Conservation (phyloP, 1,139 yeast species). For the Pichia inconspicua region DNA sequence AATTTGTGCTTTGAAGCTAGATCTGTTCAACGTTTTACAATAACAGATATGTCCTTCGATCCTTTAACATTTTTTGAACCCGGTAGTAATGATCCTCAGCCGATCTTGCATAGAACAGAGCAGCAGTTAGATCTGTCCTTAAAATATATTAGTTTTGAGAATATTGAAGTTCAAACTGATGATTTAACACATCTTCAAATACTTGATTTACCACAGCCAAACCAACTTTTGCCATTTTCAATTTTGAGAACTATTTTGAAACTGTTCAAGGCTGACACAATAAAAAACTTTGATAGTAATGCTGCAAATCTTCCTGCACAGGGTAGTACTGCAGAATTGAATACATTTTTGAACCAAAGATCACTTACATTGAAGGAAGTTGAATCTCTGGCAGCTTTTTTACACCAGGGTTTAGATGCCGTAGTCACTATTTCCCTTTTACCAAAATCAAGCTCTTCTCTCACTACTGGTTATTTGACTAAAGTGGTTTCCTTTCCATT, state of each 20-base stretch:
- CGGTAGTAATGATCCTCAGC: too few relatives aligned
- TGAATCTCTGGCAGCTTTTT: neutral
- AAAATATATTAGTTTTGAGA: neutral
- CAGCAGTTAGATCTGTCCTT: neutral
- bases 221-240: conserved; percentile 40
- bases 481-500: conserved; percentile 52
- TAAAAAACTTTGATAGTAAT: conserved; percentile 43
- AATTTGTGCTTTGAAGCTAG: too few relatives aligned
- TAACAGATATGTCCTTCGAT: conserved; percentile 26
- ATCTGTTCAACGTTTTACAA: too few relatives aligned
- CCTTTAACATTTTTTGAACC: conserved; percentile 32
- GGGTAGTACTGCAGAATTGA: neutral
- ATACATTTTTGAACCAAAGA: conserved; percentile 1
- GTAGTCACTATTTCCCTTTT: conserved; percentile 8
- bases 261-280: conserved; percentile 44
- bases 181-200: conserved; percentile 10
- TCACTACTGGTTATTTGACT: conserved; percentile 56
- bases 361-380: neutral
- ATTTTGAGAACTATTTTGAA: conserved; percentile 41
- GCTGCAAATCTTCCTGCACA: neutral
- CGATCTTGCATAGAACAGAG: neutral
- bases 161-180: neutral
- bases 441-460: conserved; percentile 16
- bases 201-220: conserved; percentile 58
- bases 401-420: conserved; percentile 2